These are phyloP conservation scores for Ceratobasidium papillatum DNA, from an alignment of 1,284 basidiomycete species.

Conservation along the genomic window DNA sequence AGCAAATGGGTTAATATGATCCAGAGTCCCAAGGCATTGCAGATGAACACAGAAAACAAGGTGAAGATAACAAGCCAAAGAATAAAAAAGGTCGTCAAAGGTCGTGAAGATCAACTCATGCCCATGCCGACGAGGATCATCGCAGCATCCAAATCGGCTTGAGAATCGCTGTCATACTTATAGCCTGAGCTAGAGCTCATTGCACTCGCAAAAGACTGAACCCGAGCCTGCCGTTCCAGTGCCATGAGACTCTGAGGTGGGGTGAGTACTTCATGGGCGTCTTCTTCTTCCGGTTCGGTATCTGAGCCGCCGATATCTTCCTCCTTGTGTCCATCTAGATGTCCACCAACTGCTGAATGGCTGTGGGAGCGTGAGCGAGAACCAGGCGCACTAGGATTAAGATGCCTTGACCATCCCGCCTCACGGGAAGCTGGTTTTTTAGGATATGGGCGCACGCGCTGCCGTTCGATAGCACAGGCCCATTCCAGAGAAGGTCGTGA, in stretches of 20 bases:
- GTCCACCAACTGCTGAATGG: conserved; percentile 20
- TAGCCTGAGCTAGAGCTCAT: conserved; percentile 19
- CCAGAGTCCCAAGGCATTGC: conserved; percentile 36
- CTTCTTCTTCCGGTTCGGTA: conserved; percentile 34
- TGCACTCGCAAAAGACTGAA: conserved; percentile 28
- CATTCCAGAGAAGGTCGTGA: conserved; percentile 31
- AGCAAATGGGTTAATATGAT: conserved; percentile 38
- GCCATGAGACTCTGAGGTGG: conserved; percentile 29
- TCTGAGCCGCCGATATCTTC: conserved; percentile 28
- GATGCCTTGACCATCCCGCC: conserved; percentile 31
- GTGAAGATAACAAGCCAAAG: conserved; percentile 3
- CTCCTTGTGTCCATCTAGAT: conserved; percentile 18
- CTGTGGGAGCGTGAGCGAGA: conserved; percentile 38
- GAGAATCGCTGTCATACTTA: conserved; percentile 24
- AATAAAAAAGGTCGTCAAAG: conserved; percentile 17
- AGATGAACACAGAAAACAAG: conserved; percentile 31
- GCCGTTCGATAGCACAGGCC: conserved; percentile 35
- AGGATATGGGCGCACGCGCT: conserved; percentile 36
- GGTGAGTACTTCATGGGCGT: conserved; percentile 27
- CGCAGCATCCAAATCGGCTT: conserved; percentile 34
- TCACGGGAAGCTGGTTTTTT: conserved; percentile 30
- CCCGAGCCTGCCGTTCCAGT: conserved; percentile 20
- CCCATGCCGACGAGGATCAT: conserved; percentile 38
- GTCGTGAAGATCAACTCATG: conserved; percentile 36
- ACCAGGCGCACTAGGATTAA: conserved; percentile 7